Conservation (phyloP, 2,329 filamentous ascomycete species). For the Aspergillus aculeatinus region DNA sequence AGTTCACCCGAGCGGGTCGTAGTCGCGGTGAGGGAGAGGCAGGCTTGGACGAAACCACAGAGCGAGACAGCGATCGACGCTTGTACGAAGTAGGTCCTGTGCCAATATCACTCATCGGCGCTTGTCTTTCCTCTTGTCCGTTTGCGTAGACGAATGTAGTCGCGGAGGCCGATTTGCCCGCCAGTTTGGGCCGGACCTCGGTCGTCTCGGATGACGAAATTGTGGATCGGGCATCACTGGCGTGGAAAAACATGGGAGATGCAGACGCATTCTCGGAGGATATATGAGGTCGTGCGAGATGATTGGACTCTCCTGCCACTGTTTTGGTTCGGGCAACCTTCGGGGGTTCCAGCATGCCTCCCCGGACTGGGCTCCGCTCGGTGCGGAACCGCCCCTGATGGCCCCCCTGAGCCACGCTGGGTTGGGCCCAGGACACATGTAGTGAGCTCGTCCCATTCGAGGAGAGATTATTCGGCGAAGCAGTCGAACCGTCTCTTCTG, state of each 20-base stretch:
- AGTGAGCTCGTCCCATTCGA: slow-evolving; percentile 25
- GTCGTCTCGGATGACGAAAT: slow-evolving; percentile 36
- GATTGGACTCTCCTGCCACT: slow-evolving; percentile 36
- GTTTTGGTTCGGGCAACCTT: slow-evolving; percentile 40
- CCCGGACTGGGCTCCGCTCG: slow-evolving; percentile 38
- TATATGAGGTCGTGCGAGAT: slow-evolving; percentile 33
- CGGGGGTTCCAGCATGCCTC: slow-evolving; percentile 29
- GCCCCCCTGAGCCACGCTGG: slow-evolving; percentile 25
- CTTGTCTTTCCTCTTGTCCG: slow-evolving; percentile 33
- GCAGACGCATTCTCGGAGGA: slow-evolving; percentile 36
- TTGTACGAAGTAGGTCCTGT: slow-evolving; percentile 13
- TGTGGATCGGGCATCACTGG: slow-evolving; percentile 66
- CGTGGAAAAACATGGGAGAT: slow-evolving; percentile 83
- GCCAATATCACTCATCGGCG: slow-evolving; percentile 7
- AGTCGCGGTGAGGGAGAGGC: slow-evolving; percentile 31
- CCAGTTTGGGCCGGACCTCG: slow-evolving; percentile 29
- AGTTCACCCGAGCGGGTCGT: slow-evolving; percentile 31
- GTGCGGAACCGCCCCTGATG: slow-evolving; percentile 25
- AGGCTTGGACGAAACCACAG: slow-evolving; percentile 22
- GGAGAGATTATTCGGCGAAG: slow-evolving; percentile 61
- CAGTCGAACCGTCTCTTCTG: slow-evolving; percentile 66
- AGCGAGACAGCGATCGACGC: slow-evolving; percentile 32
- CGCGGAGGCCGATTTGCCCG: slow-evolving; percentile 26
- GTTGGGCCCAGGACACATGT: slow-evolving; percentile 30
- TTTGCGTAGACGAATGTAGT: slow-evolving; percentile 42